Evolutionary conservation across 257 asterid genomes (phyloP).

Genomic region (Solanum ossicruentum): DNA sequence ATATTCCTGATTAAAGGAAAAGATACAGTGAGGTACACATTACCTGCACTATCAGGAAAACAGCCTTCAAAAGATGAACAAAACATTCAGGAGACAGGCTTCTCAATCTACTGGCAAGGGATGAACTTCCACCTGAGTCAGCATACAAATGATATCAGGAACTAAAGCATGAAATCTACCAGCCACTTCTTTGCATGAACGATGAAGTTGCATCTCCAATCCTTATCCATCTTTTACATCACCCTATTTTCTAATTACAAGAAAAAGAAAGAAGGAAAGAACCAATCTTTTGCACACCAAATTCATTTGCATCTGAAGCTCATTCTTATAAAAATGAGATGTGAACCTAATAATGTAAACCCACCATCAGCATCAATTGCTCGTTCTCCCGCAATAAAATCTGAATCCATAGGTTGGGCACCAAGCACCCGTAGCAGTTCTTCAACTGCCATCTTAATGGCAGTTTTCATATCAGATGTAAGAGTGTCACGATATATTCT

Average conservation of each 20-base stretch:
- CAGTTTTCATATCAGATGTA: conserved; percentile 74
- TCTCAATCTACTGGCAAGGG: conserved; percentile 81
- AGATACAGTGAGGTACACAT: conserved; percentile 27
- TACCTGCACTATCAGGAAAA: conserved; percentile 91
- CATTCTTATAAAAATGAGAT: neutral
- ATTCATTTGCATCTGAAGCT: neutral
- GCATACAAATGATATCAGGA: neutral
- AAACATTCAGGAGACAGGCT: conserved; percentile 82
- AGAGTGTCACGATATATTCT: conserved; percentile 87
- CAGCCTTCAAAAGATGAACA: conserved; percentile 74
- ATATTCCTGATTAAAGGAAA: neutral
- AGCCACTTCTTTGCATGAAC: neutral
- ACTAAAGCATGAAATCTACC: neutral
- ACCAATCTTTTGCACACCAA: neutral
- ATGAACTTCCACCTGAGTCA: conserved; percentile 74
- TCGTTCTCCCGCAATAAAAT: conserved; percentile 68
- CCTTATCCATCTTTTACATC: neutral
- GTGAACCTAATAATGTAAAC: conserved; percentile 7
- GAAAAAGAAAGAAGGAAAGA: neutral
- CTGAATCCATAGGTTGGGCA: conserved; percentile 47
- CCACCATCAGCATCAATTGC: conserved; percentile 69
- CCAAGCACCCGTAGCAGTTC: conserved; percentile 52
- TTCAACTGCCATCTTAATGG: conserved; percentile 70
- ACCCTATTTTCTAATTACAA: neutral
- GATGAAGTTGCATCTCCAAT: neutral